A percentile compares a stretch with the other conserved stretches of the same genome.
These are phyloP conservation scores for Panellus pusillus DNA, from an alignment of 768 basidiomycete genomes.

Conservation along the genomic window DNA sequence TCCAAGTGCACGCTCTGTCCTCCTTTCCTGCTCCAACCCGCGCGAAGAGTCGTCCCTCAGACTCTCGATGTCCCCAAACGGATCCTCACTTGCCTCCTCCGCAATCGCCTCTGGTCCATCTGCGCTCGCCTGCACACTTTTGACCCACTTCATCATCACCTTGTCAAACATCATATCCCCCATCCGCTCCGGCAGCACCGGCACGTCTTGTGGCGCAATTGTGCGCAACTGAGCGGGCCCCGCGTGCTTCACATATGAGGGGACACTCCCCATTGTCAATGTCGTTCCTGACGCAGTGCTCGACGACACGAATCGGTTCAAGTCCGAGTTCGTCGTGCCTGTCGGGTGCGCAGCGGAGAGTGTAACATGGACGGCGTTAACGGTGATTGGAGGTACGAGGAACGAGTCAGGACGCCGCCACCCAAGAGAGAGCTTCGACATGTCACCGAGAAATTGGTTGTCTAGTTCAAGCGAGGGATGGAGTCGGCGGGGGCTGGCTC, in stretches of 20 bases:
- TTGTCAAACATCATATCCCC: constrained; percentile 90
- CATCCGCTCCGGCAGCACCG: constrained; percentile 70
- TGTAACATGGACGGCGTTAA: constrained; percentile 26
- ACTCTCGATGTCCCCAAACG: constrained; percentile 91
- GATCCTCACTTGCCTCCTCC: constrained; percentile 73
- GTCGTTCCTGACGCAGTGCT: constrained; percentile 82
- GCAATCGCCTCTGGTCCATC: constrained; percentile 33
- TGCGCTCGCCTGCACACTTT: constrained; percentile 41
- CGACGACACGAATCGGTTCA: constrained; percentile 88
- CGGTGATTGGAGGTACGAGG: constrained; percentile 19
- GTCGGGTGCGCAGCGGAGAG: constrained; percentile 44
- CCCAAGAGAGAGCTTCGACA: constrained; percentile 47
- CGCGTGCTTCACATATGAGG: constrained; percentile 82
- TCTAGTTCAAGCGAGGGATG: constrained; percentile 40
- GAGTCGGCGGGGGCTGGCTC: constrained; percentile 45
- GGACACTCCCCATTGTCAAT: constrained; percentile 67
- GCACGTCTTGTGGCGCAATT: constrained; percentile 81
- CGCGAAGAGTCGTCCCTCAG: constrained; percentile 58
- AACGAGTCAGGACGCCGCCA: constrained; percentile 29
- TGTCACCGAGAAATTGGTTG: constrained; percentile 38
- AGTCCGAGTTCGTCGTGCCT: constrained; percentile 63
- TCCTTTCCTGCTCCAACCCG: constrained; percentile 29
- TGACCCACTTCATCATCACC: constrained; percentile 84
- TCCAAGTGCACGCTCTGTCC: constrained; percentile 32
- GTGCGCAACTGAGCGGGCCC: constrained; percentile 78